Conservation (phyloP, 495 filamentous ascomycete species). For the Aspergillus wentii region DNA sequence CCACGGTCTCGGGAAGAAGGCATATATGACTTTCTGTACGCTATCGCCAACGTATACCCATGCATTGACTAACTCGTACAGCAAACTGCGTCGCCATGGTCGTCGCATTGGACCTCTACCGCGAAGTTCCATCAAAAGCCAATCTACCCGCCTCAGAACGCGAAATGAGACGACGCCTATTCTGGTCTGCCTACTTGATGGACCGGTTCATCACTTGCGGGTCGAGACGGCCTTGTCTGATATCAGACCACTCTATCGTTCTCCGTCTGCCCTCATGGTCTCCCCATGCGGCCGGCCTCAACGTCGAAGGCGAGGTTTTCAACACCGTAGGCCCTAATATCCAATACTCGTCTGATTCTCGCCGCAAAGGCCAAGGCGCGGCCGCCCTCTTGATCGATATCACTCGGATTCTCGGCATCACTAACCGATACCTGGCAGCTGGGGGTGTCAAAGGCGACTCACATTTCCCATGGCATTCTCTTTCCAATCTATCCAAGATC, state of each 20-base stretch:
- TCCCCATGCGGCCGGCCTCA: constrained; percentile 47
- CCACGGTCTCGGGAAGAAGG: constrained; percentile 74
- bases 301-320: constrained; percentile 70
- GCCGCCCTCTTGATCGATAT: constrained; percentile 77
- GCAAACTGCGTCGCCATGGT: constrained; percentile 78
- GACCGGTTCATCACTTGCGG: constrained; percentile 76
- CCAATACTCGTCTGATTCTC: constrained; percentile 60
- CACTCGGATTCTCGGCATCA: constrained; percentile 72
- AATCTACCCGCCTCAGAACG: constrained; percentile 57
- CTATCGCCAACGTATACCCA: background rate
- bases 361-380: constrained; percentile 64
- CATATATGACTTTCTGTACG: constrained; percentile 79
- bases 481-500: constrained; percentile 80
- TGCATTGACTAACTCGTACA: constrained; percentile 20
- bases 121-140: constrained; percentile 56
- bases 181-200: constrained; percentile 81
- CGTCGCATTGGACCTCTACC: constrained; percentile 70
- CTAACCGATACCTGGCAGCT: constrained; percentile 76
- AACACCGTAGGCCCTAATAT: constrained; percentile 63
- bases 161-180: constrained; percentile 68
- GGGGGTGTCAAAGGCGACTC: constrained; percentile 85
- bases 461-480: constrained; percentile 82
- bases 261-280: constrained; percentile 68
- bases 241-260: constrained; percentile 68
- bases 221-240: constrained; percentile 70